Evolutionary conservation across 164 flowering plant species (phyloP), one percentile per base, ranked within the genome.

Genomic region (Annona squamosa): DNA sequence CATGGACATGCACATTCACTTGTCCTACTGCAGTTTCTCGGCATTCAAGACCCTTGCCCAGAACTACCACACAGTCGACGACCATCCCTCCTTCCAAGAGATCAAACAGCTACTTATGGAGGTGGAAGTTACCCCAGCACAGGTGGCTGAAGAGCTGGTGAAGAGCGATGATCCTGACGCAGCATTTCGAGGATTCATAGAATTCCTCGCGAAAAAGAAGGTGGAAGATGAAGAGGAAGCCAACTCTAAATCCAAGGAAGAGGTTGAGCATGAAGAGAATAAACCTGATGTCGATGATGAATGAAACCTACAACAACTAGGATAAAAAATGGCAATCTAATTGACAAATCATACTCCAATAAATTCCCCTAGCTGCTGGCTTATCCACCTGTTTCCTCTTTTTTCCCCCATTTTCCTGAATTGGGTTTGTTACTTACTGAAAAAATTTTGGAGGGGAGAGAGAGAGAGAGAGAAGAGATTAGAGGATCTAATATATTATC

Each of bases 81-180:
- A 81, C 0, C 88, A 84, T 73, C 44, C 61, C 1, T 78, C 79
- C 2, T 73, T 88, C 48, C 6, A 17, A 1, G 81, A 80, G 48
- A 19, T 63, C 59, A 10, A 52, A 52, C 44, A 47, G 2, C 80
- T 80, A 1, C 72, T 88, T 44, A 6, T 13, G 1, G 81, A 80
- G 48, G 65, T 62, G 81, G 67, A 37, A 52, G 4, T 85, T 88
- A 4, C 94, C 7, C 68, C 92, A 0, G 96, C 93, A 37, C 80
- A 90, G 69, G 82, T 90, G 37, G 86, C 87, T 1, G 90, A 82
- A 68, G 82, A 84, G 77, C 70, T 91, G n/a, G 80, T 87, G 88
- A 88, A 77, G 78, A 78, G 70, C 43, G 88, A 86, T 4, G 84
- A 86, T 46, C 72, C 75, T n/a, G 90, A 85, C 16, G 70, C 68